A percentile compares a stretch with the other conserved stretches of the same genome.
Conservation (phyloP, 352 stramenopile species). For the Globisporangium canariense region DNA sequence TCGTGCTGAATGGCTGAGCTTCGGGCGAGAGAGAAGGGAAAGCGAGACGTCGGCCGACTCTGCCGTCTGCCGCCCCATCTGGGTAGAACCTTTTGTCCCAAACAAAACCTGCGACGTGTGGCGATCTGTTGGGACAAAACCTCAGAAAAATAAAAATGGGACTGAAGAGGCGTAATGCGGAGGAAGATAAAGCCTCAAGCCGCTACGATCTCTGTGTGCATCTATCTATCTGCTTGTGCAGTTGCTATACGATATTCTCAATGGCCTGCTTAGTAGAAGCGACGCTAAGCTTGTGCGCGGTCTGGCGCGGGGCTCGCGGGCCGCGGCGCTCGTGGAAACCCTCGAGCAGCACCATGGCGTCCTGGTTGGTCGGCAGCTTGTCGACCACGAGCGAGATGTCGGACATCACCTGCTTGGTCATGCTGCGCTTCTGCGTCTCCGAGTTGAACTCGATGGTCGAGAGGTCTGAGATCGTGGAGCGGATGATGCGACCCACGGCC, state of each 20-base stretch:
- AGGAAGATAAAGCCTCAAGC: too few species aligned
- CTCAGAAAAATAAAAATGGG: too few species aligned
- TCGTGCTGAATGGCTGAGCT: background rate
- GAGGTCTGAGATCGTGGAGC: slow-evolving; percentile 12
- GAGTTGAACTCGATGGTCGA: slow-evolving; percentile 11
- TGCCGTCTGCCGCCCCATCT: background rate
- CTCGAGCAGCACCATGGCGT: slow-evolving; percentile 16
- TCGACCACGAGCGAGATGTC: slow-evolving; percentile 17
- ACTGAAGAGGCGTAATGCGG: too few species aligned
- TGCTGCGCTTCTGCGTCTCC: slow-evolving; percentile 15
- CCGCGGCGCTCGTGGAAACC: slow-evolving; percentile 10
- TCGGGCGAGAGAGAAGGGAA: background rate
- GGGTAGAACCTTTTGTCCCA: slow-evolving; percentile 10
- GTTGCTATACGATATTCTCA: slow-evolving; percentile 1
- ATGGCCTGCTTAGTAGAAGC: background rate
- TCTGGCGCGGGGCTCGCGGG: background rate
- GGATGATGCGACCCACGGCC: slow-evolving; percentile 15
- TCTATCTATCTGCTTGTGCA: too few species aligned
- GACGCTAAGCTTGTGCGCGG: background rate
- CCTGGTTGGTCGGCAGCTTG: slow-evolving; percentile 7
- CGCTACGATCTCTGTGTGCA: background rate
- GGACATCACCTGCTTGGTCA: slow-evolving; percentile 17
- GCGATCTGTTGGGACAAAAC: background rate
- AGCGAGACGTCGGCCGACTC: background rate
- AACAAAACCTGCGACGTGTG: slow-evolving; percentile 13